Base-by-base conservation (phyloP, 352 stramenopile genomes). In the Phytophthora colocasiae region DNA sequence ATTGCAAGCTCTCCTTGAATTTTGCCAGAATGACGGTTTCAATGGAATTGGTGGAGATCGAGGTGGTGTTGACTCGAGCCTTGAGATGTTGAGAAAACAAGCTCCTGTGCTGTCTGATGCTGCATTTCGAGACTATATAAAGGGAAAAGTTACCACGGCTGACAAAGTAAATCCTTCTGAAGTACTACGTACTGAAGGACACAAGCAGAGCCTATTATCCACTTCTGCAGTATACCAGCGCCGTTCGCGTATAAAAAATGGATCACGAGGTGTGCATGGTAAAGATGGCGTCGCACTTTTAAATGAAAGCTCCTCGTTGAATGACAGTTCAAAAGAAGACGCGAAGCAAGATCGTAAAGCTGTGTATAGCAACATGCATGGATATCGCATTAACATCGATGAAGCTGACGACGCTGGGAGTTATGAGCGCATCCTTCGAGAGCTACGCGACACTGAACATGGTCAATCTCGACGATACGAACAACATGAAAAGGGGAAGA, bases 331-430 rank as follows among this genome's bases (percentile, higher is more conserved):
- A 0, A 65, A 68, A 15, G 32, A n/a, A 6, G 54, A 63, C 31
- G 47, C 44, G 3, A 64, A 19, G 41, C 51, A 10, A 58, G 49
- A 26, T 27, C 61, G 41, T 6, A 66, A 70, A 11, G 62, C 84
- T 27, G 74, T 90, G 22, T 96, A 92, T 64, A 96, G 88, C 59
- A 95, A 95, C 24, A 63, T 95, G 1, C 88, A 95, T 48, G 88
- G 88, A 0, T 82, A 92, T 52, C 84, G 88, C 4, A 93, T 96
- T 52, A 78, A 58, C 5, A 56, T 95, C 12, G 78, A 88, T 26
- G 69, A 91, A 40, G 62, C 78, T 2, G 60, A 93, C 41, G 88
- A 96, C 52, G 56, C 75, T 3, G 62, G 59, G 32, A 80, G 92
- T 43, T 96, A 96, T 53, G 81, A 93, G 29, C 73, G 85, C 0